Conservation (phyloP, 768 basidiomycete genomes). For the Boletellus sp. region DNA sequence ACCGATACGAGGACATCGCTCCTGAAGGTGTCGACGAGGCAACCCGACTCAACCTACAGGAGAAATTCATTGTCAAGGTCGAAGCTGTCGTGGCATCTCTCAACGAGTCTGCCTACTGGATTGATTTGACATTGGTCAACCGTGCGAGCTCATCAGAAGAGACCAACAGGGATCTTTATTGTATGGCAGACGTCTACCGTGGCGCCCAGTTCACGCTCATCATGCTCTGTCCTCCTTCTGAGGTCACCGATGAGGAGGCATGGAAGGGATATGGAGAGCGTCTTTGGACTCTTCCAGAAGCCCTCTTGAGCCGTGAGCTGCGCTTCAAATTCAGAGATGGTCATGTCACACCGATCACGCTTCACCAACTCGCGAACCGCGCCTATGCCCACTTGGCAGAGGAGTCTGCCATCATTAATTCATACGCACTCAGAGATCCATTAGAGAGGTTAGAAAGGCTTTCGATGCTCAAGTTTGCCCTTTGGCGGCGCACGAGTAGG, state of each 20-base stretch:
- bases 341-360: constrained; percentile 16
- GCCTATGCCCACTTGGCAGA: constrained; percentile 14
- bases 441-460: constrained; percentile 24
- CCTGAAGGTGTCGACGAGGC: neutral
- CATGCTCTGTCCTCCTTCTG: constrained; percentile 4
- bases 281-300: constrained; percentile 25
- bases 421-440: constrained; percentile 17
- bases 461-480: constrained; percentile 17
- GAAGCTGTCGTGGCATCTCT: constrained; percentile 6
- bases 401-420: constrained; percentile 23
- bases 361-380: constrained; percentile 21
- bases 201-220: constrained; percentile 24
- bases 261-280: constrained; percentile 22
- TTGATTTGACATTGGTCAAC: constrained; percentile 10
- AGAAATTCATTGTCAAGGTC: constrained; percentile 5
- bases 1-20: constrained; percentile 10
- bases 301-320: constrained; percentile 19
- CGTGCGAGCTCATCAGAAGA: neutral
- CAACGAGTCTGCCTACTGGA: constrained; percentile 19
- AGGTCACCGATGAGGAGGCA: neutral
- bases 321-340: constrained; percentile 11
- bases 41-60: neutral
- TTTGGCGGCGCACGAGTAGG: constrained; percentile 20
- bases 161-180: constrained; percentile 17
- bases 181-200: constrained; percentile 23